Conservation (phyloP, 306 rosid species). For the Malus sylvestris region DNA sequence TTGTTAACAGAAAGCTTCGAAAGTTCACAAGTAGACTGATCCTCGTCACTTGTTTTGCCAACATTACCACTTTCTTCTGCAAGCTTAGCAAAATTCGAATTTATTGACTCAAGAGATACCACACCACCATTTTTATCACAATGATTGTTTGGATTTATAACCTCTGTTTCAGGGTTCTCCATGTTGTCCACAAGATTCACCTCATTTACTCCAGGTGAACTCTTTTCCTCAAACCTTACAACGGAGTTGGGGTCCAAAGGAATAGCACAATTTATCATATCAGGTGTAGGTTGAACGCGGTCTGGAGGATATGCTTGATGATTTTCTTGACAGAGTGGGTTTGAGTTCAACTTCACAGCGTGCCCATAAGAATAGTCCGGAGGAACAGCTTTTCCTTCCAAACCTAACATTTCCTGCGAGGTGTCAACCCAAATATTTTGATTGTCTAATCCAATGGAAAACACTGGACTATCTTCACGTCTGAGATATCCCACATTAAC, state of each 20-base stretch:
- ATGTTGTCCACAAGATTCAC: conserved; percentile 22
- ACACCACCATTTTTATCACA: conserved; percentile 22
- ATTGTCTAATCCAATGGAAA: conserved; percentile 47
- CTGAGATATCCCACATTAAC: conserved; percentile 49
- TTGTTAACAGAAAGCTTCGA: conserved; percentile 36
- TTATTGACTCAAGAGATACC: conserved; percentile 24
- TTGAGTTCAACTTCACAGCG: conserved; percentile 39
- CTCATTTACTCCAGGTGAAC: conserved; percentile 32
- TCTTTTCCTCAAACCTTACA: conserved; percentile 28
- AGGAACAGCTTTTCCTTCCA: conserved; percentile 47
- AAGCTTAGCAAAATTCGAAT: conserved; percentile 26
- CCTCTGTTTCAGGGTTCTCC: conserved; percentile 28
- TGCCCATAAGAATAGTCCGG: conserved; percentile 47
- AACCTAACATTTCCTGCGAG: conserved; percentile 48
- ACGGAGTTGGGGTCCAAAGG: conserved; percentile 26
- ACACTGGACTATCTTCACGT: conserved; percentile 53
- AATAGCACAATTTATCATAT: conserved; percentile 20
- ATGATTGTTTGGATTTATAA: conserved; percentile 24
- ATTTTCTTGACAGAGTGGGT: conserved; percentile 40
- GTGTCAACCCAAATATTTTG: conserved; percentile 66
- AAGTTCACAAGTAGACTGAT: conserved; percentile 35
- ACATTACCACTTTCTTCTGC: conserved; percentile 28
- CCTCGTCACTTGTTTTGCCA: conserved; percentile 31
- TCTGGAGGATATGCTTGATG: conserved; percentile 32
- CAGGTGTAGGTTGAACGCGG: conserved; percentile 26